Percentiles rank a stretch among this genome's conserved stretches.
Evolutionary conservation across 768 basidiomycete genomes (phyloP).

Genomic region (Suillus occidentalis): DNA sequence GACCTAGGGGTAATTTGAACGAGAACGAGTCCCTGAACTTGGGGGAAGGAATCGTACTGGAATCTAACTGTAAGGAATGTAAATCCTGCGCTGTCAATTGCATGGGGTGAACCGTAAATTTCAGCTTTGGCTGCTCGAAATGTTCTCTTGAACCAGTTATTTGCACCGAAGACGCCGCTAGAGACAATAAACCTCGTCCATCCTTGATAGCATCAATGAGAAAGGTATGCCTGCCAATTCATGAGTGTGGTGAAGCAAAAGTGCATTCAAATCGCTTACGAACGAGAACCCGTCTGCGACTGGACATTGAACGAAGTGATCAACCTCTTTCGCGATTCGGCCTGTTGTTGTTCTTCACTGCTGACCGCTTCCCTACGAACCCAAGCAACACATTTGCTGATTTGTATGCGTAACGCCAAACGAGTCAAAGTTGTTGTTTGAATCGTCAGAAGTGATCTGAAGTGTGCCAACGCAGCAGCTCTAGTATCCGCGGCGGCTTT

Average conservation of each 20-base stretch:
- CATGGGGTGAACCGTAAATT: slow-evolving; percentile 28
- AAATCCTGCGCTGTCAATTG: slow-evolving; percentile 28
- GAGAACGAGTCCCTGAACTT: slow-evolving; percentile 15
- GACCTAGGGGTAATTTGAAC: slow-evolving; percentile 21
- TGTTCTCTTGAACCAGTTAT: slow-evolving; percentile 21
- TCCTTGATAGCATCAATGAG: slow-evolving; percentile 4
- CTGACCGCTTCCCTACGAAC: slow-evolving; percentile 6
- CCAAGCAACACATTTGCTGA: not conserved
- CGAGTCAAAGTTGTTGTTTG: slow-evolving; percentile 4
- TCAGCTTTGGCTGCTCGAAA: slow-evolving; percentile 16
- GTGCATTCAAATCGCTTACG: slow-evolving; percentile 7
- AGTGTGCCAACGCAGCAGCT: not conserved
- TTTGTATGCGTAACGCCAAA: slow-evolving; percentile 13
- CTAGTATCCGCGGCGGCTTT: not conserved
- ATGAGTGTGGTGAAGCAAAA: not conserved
- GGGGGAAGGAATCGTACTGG: slow-evolving; percentile 22
- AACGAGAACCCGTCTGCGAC: slow-evolving; percentile 6
- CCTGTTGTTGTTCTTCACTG: slow-evolving; percentile 11
- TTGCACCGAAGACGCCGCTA: not conserved
- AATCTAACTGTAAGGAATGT: slow-evolving; percentile 27
- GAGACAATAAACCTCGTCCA: not conserved
- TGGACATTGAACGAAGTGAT: slow-evolving; percentile 20
- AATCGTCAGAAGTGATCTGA: not conserved
- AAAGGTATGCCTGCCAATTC: slow-evolving; percentile 10
- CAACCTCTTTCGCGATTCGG: slow-evolving; percentile 14